Conservation (phyloP, 768 basidiomycete species). For the Xerocomellus intermedius region DNA sequence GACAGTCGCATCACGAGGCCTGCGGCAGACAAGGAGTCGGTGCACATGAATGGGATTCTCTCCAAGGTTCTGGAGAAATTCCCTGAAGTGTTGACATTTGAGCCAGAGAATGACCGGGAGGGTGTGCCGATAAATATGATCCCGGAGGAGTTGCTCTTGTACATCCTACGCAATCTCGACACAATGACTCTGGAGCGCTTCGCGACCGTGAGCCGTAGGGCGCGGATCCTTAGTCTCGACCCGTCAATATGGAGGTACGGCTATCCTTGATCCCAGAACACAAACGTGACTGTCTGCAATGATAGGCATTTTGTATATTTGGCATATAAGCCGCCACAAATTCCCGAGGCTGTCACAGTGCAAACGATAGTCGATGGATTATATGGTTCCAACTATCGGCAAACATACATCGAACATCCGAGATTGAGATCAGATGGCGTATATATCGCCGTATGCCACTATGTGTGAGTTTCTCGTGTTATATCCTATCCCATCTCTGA, state of each 20-base stretch:
- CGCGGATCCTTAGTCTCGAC: conserved; percentile 70
- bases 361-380: conserved; percentile 44
- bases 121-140: conserved; percentile 54
- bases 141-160: conserved; percentile 75
- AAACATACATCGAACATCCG: conserved; percentile 79
- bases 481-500: neutral
- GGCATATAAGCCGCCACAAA: conserved; percentile 76
- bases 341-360: conserved; percentile 52
- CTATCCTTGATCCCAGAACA: neutral
- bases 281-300: conserved; percentile 6
- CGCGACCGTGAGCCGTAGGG: conserved; percentile 68
- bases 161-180: conserved; percentile 66
- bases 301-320: conserved; percentile 58
- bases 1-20: conserved; percentile 66
- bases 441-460: conserved; percentile 91
- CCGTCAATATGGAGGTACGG: conserved; percentile 72
- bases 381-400: conserved; percentile 66
- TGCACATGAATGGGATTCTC: conserved; percentile 39
- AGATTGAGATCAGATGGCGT: conserved; percentile 84
- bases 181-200: conserved; percentile 73
- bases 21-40: conserved; percentile 34
- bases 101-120: conserved; percentile 65
- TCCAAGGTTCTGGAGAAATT: conserved; percentile 50
- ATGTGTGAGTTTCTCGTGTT: conserved; percentile 53
- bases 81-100: conserved; percentile 51